Evolutionary conservation across 2,329 filamentous ascomycete genomes (phyloP).

Genomic region (Trichoderma guizhouense): DNA sequence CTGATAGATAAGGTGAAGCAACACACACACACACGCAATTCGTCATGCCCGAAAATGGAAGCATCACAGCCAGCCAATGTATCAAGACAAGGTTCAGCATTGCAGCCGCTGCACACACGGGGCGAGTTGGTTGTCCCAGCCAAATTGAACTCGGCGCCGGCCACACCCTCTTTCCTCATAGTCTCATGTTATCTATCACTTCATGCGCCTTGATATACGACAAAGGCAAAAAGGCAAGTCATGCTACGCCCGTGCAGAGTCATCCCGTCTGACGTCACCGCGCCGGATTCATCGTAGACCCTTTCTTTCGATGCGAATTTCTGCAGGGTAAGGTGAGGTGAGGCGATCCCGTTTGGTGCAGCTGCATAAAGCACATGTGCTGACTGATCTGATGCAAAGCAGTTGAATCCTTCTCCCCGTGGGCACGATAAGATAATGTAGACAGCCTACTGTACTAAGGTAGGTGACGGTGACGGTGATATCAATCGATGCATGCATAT

Average conservation of each 20-base stretch:
- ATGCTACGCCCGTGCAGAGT: not conserved
- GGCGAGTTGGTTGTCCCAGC: not conserved
- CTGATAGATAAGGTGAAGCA: not conserved
- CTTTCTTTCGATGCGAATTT: not conserved
- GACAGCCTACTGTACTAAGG: not conserved
- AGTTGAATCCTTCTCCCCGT: not conserved
- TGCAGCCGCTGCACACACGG: not conserved
- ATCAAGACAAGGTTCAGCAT: not conserved
- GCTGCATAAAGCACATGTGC: not conserved
- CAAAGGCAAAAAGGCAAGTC: not conserved
- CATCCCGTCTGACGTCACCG: conserved; percentile 5
- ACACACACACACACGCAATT: not conserved
- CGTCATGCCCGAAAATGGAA: not conserved
- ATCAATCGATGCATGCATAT: not conserved
- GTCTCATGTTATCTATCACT: conserved; percentile 3
- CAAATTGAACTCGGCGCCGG: not conserved
- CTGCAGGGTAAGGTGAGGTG: not conserved
- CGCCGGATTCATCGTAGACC: not conserved
- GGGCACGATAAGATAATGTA: not conserved
- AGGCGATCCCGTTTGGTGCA: not conserved
- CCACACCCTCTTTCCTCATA: not conserved
- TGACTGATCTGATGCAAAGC: not conserved
- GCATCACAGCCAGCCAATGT: not conserved
- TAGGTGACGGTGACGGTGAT: not conserved
- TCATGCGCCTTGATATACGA: not conserved